These are phyloP conservation scores for Besnoitia besnoiti DNA, from an alignment of 169 alveolate genomes.

Conservation along the genomic window DNA sequence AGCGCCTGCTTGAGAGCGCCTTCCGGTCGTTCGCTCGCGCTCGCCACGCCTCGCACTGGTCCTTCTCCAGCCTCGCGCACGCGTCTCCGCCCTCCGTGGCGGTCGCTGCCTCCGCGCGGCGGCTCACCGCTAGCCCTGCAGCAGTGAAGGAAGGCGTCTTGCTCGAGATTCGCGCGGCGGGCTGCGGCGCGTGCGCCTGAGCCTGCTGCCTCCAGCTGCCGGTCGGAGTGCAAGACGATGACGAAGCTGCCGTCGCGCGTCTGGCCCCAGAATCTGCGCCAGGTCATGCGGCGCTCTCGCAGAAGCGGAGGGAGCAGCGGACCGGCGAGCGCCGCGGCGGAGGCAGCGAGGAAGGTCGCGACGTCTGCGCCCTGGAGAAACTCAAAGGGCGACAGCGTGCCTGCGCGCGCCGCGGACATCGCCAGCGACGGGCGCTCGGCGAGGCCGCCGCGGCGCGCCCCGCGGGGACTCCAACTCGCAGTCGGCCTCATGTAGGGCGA, in stretches of 20 bases:
- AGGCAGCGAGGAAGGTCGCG: neutral
- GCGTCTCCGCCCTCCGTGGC: neutral
- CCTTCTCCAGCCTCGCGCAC: neutral
- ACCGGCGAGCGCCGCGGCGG: neutral
- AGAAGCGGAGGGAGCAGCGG: conserved; percentile 5
- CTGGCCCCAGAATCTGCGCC: conserved; percentile 34
- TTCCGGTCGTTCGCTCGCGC: no score
- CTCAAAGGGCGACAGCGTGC: neutral
- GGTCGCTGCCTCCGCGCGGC: neutral
- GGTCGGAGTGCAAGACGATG: neutral
- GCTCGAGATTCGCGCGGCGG: neutral
- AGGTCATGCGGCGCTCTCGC: neutral
- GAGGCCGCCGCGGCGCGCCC: neutral
- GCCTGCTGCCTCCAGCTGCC: neutral
- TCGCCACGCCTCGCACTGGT: neutral
- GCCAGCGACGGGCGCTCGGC: neutral
- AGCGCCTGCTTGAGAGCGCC: no score
- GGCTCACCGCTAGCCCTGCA: neutral
- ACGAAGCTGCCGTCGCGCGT: conserved; percentile 29
- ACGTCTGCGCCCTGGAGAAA: neutral
- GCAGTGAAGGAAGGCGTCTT: neutral
- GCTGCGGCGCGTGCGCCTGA: no score
- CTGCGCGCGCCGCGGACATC: neutral
- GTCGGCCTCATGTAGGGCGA: neutral
- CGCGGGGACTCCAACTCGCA: neutral